Conservation (phyloP, 441 rosid genomes). For the Rhodomyrtus psidioides region DNA sequence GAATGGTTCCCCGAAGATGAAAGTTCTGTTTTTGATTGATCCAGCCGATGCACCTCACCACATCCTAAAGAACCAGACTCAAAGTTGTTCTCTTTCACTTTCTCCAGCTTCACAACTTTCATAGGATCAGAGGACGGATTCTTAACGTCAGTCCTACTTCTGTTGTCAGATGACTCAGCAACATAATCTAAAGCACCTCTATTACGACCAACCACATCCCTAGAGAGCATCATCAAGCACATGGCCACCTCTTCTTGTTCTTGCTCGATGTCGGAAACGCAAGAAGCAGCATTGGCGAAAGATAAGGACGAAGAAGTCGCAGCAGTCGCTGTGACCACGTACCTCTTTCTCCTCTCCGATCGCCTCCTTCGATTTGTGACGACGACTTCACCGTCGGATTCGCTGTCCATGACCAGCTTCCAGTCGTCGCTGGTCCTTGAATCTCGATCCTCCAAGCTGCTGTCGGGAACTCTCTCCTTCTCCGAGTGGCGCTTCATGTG, state of each 20-base stretch:
- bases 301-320: conserved; percentile 20
- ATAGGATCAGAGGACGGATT: background rate
- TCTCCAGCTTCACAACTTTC: background rate
- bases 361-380: conserved; percentile 19
- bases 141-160: background rate
- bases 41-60: background rate
- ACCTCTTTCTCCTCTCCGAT: conserved; percentile 26
- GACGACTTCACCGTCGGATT: conserved; percentile 2
- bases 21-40: background rate
- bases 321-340: background rate
- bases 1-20: background rate
- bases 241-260: conserved; percentile 36
- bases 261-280: conserved; percentile 19
- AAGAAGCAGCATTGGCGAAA: conserved; percentile 10
- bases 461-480: conserved; percentile 10
- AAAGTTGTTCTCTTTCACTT: background rate
- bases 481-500: conserved; percentile 19
- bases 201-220: conserved; percentile 9
- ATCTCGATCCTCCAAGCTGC: conserved; percentile 18
- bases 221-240: conserved; percentile 38
- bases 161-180: background rate
- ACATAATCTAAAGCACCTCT: background rate
- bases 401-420: conserved; percentile 27
- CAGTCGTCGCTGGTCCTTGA: conserved; percentile 13
- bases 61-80: background rate